Conservation (phyloP, 169 alveolate genomes). For the Cryptosporidium ryanae region DNA sequence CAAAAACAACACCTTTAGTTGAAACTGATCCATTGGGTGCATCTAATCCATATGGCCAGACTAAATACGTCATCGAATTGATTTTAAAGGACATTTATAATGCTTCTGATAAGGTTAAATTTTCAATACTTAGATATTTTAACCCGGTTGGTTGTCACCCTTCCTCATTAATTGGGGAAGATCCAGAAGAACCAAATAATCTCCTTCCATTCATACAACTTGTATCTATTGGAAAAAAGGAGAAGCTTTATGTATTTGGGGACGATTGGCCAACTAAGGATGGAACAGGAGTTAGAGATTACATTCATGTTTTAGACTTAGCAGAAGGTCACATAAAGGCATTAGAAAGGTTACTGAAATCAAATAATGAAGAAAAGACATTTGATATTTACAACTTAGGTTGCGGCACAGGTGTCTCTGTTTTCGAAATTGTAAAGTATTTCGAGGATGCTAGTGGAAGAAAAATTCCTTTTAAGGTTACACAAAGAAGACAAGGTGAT, state of each 20-base stretch:
- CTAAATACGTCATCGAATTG: conserved; percentile 88
- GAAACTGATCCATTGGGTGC: conserved; percentile 85
- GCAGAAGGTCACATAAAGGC: conserved; percentile 94
- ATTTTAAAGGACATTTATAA: conserved; percentile 80
- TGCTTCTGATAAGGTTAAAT: conserved; percentile 71
- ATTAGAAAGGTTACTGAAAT: conserved; percentile 76
- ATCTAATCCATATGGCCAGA: conserved; percentile 90
- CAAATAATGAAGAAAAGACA: conserved; percentile 30
- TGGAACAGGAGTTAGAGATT: conserved; percentile 94
- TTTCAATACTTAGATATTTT: conserved; percentile 88
- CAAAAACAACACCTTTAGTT: conserved; percentile 79
- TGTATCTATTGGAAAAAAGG: conserved; percentile 83
- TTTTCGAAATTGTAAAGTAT: conserved; percentile 85
- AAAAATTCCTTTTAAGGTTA: conserved; percentile 78
- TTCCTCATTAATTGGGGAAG: conserved; percentile 90
- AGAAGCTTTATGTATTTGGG: conserved; percentile 87
- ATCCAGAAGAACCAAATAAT: conserved; percentile 90
- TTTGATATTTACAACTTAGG: conserved; percentile 88
- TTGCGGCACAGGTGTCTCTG: conserved; percentile 90
- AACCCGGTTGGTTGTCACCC: conserved; percentile 95
- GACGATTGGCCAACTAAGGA: conserved; percentile 91
- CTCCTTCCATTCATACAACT: conserved; percentile 90
- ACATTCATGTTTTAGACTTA: conserved; percentile 93
- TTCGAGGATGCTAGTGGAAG: conserved; percentile 87
- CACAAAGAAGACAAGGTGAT: conserved; percentile 92